Conservation (phyloP, 441 rosid genomes). For the Croton laevigatus region DNA sequence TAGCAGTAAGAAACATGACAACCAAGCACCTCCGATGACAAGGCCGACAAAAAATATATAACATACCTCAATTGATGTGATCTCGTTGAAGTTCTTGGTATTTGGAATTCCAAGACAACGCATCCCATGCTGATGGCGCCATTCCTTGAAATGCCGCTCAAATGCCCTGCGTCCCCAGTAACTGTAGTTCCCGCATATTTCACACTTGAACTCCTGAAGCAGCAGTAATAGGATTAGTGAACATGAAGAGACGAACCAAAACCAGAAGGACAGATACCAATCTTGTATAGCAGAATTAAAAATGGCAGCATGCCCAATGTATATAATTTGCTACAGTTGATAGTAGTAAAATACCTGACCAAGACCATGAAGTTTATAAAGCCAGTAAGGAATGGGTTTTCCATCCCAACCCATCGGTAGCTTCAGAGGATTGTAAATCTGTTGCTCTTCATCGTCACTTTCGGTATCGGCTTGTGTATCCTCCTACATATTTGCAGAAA, state of each 20-base stretch:
- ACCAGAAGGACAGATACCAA: not conserved
- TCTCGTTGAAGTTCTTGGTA: constrained; percentile 98
- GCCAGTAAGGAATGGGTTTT: constrained; percentile 99
- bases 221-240: constrained; percentile 5
- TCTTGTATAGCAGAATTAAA: not conserved
- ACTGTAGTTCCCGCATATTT: constrained; percentile 94
- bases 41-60: no score
- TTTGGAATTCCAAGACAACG: constrained; percentile 98
- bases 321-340: not conserved
- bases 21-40: no score
- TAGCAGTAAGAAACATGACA: no score
- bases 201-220: constrained; percentile 88
- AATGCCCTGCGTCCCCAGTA: constrained; percentile 99
- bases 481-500: constrained; percentile 50
- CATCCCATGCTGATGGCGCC: constrained; percentile 99
- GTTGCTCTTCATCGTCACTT: constrained; percentile 96
- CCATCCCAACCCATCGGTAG: constrained; percentile 99
- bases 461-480: constrained; percentile 89
- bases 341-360: constrained; percentile 64
- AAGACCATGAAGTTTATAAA: constrained; percentile 97
- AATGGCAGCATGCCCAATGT: not conserved
- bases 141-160: constrained; percentile 98
- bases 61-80: constrained; percentile 80
- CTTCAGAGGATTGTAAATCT: constrained; percentile 91
- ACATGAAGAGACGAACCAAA: not conserved